These are phyloP conservation scores for Prunus fruticosa DNA, from an alignment of 306 rosid genomes.

Conservation along the genomic window DNA sequence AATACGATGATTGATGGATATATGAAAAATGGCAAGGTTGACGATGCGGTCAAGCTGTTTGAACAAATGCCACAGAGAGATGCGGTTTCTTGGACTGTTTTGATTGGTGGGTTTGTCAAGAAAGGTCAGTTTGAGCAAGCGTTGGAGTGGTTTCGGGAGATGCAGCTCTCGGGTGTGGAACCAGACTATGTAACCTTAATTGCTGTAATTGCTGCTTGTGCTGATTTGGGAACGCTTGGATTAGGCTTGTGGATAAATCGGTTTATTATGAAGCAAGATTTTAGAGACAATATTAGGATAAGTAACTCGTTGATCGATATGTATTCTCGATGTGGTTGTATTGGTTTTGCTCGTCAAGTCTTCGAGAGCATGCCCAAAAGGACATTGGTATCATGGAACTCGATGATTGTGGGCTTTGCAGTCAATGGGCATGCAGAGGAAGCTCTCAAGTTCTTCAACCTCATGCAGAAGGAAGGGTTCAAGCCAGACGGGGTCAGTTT, in stretches of 20 bases:
- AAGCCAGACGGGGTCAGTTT: slow-evolving; percentile 73
- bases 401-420: slow-evolving; percentile 80
- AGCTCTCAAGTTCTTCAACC: slow-evolving; percentile 52
- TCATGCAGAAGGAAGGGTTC: slow-evolving; percentile 68
- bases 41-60: slow-evolving; percentile 54
- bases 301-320: slow-evolving; percentile 72
- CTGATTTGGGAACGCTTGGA: slow-evolving; percentile 76
- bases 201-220: slow-evolving; percentile 72
- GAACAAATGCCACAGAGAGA: slow-evolving; percentile 74
- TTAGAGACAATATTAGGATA: slow-evolving; percentile 47
- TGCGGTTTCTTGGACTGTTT: slow-evolving; percentile 73
- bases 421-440: slow-evolving; percentile 70
- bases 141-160: slow-evolving; percentile 60
- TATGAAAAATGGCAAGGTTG: slow-evolving; percentile 54
- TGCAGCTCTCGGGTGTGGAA: slow-evolving; percentile 63
- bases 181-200: slow-evolving; percentile 82
- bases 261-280: slow-evolving; percentile 43
- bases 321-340: slow-evolving; percentile 86
- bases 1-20: slow-evolving; percentile 78
- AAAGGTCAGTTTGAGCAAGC: slow-evolving; percentile 57
- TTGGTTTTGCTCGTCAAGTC: slow-evolving; percentile 62
- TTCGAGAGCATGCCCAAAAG: slow-evolving; percentile 50
- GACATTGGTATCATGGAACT: slow-evolving; percentile 84
- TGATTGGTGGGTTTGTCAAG: slow-evolving; percentile 82
- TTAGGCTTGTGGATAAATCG: slow-evolving; percentile 75